phyloP scores from a whole-genome alignment of 345 rosid species.

The Gossypium mustelinum region DNA sequence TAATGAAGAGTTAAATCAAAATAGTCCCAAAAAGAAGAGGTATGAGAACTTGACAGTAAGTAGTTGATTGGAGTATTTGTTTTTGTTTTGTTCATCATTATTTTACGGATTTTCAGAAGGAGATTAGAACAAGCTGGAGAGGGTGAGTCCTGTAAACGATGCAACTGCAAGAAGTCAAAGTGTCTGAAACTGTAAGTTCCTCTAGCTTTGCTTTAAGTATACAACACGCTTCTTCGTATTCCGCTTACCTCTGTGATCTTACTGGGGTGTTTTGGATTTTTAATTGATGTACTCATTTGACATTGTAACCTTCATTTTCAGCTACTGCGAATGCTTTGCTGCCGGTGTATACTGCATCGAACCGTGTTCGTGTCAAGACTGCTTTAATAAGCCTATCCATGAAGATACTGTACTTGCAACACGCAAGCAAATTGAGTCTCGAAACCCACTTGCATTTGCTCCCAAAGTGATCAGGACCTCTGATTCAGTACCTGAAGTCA shows the following conservation, averaged over 20 bases:
- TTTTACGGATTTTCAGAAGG: constrained; percentile 41
- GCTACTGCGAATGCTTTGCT: constrained; percentile 99
- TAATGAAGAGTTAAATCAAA: constrained; percentile 54
- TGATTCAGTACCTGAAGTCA: constrained; percentile 50
- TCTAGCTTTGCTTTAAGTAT: neutral
- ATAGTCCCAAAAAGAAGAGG: constrained; percentile 89
- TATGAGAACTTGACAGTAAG: constrained; percentile 13
- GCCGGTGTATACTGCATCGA: constrained; percentile 94
- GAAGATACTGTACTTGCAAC: constrained; percentile 90
- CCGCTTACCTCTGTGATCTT: neutral
- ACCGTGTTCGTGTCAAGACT: constrained; percentile 91
- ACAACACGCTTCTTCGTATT: neutral
- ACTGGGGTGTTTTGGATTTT: constrained; percentile 2
- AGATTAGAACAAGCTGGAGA: constrained; percentile 59
- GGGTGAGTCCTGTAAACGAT: constrained; percentile 73
- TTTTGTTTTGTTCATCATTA: constrained; percentile 8
- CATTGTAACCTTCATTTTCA: constrained; percentile 28
- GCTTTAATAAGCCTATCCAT: constrained; percentile 90
- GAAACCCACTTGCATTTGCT: constrained; percentile 99
- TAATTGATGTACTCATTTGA: neutral
- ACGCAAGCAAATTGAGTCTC: constrained; percentile 92
- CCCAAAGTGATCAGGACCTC: constrained; percentile 82
- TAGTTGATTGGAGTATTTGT: constrained; percentile 6
- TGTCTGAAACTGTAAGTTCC: constrained; percentile 94
- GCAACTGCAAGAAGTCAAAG: constrained; percentile 93